These are phyloP conservation scores for Cicer cuneatum DNA, from an alignment of 306 rosid genomes.

Conservation along the genomic window DNA sequence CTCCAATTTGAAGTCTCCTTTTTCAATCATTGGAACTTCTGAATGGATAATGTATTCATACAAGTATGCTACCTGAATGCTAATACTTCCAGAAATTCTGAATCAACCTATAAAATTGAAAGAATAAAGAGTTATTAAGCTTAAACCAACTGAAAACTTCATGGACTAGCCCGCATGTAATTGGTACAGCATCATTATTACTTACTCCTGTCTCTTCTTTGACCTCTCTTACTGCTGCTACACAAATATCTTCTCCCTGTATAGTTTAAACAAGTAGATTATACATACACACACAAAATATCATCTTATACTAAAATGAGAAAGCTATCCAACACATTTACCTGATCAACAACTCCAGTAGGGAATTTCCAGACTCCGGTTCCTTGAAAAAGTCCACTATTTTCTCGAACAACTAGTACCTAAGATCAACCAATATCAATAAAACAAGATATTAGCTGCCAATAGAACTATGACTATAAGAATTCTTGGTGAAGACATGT, in stretches of 20 bases:
- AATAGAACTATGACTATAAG: constrained; percentile 1
- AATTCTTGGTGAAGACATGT: neutral
- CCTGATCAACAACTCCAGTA: constrained; percentile 88
- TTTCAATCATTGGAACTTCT: constrained; percentile 37
- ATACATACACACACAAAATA: constrained; percentile 2
- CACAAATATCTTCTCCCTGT: constrained; percentile 86
- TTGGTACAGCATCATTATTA: constrained; percentile 11
- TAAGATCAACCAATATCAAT: constrained; percentile 34
- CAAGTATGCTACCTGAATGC: constrained; percentile 69
- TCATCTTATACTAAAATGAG: constrained; percentile 12
- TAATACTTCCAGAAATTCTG: constrained; percentile 78
- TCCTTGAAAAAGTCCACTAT: constrained; percentile 63
- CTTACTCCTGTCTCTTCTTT: constrained; percentile 96
- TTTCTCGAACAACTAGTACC: constrained; percentile 89
- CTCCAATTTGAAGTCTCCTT: constrained; percentile 21
- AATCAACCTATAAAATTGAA: constrained; percentile 64
- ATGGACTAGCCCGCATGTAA: constrained; percentile 10
- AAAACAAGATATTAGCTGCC: constrained; percentile 9
- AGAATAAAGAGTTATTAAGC: constrained; percentile 42
- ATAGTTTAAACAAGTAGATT: constrained; percentile 41
- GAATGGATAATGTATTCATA: constrained; percentile 13
- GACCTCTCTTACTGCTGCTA: constrained; percentile 84
- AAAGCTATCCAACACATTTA: constrained; percentile 38
- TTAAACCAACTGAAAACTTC: constrained; percentile 20
- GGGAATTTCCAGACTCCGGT: constrained; percentile 82